phyloP scores from a whole-genome alignment of 176 grass and related monocot species.

The Rhynchospora pubera region DNA sequence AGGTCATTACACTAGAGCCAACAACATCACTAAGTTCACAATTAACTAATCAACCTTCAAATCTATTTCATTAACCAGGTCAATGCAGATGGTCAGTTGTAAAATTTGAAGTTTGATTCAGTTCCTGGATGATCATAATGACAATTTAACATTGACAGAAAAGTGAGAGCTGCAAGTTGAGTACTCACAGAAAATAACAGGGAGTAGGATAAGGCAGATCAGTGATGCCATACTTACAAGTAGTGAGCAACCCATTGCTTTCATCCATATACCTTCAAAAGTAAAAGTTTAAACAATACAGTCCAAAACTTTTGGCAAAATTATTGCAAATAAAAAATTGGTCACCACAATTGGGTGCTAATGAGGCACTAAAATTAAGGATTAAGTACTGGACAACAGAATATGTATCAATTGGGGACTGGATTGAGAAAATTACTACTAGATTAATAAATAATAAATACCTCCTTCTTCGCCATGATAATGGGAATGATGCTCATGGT shows the following conservation, averaged over 20 bases:
- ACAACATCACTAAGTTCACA: neutral
- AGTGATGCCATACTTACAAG: conserved; percentile 94
- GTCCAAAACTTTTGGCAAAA: conserved; percentile 20
- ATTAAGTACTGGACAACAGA: neutral
- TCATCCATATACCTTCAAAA: conserved; percentile 67
- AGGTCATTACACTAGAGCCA: neutral
- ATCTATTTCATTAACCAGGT: neutral
- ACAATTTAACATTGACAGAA: neutral
- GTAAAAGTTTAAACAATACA: neutral
- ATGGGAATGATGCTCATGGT: conserved; percentile 32
- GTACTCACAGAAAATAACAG: conserved; percentile 82
- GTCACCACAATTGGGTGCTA: neutral
- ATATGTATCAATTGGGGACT: neutral
- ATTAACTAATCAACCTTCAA: neutral
- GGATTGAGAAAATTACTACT: neutral
- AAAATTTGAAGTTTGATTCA: neutral
- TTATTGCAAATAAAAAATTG: neutral
- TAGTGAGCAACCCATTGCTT: conserved; percentile 93
- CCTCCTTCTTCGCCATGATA: conserved; percentile 38
- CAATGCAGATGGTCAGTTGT: neutral
- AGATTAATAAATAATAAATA: conserved; percentile 21
- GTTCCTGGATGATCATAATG: neutral
- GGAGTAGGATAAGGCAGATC: conserved; percentile 85
- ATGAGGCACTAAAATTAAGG: neutral
- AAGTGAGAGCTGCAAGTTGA: neutral